Evolutionary conservation across 1,284 basidiomycete species (phyloP), one percentile per base, ranked within the genome.

Genomic region (Boletus smithii): DNA sequence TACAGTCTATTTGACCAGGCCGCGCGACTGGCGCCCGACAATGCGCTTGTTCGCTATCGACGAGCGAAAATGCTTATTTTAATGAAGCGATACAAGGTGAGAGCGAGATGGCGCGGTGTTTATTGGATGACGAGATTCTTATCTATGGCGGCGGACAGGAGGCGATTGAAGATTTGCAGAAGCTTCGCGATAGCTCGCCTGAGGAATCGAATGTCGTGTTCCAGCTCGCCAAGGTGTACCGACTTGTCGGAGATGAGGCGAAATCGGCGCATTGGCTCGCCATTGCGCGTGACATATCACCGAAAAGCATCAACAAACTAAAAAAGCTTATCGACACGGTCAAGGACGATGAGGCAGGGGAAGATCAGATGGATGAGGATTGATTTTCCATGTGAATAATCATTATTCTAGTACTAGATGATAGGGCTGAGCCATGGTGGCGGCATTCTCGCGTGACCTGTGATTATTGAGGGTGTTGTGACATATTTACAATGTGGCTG

Each of bases 171-270:
- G 89, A 91, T 63, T 77, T 97, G 56, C 83, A 91, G 68, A 73
- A 77, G 48, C 79, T 97, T 40, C 77, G 83, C 54, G 83, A 82
- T 61, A 74, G 80, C 49, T 88, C 91, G 26, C 92, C 94, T 10
- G 91, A 94, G 65, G 94, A 97, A 73, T 88, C 91, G 49, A 95
- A 95, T 69, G 88, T 97, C 44, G 83, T 94, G 53, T 95, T 95
- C 77, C 85, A 95, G 67, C 80, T 97, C n/a, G 94, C 91, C 27
- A 90, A 88, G 70, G 86, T 87, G 53, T 95, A 94, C 65, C 80
- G 90, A 40, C 74, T 89, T 54, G 70, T 86, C 45, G 90, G 89
- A 22, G 74, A 90, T 65, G 81, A 81, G 54, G 74, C 80, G n/a
- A 85, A 87, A 66, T 83, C 88, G 37, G 86, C 90, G 46, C 81